Evolutionary conservation across 2,329 filamentous ascomycete species (phyloP).

Genomic region (Dactylellina haptotyla): DNA sequence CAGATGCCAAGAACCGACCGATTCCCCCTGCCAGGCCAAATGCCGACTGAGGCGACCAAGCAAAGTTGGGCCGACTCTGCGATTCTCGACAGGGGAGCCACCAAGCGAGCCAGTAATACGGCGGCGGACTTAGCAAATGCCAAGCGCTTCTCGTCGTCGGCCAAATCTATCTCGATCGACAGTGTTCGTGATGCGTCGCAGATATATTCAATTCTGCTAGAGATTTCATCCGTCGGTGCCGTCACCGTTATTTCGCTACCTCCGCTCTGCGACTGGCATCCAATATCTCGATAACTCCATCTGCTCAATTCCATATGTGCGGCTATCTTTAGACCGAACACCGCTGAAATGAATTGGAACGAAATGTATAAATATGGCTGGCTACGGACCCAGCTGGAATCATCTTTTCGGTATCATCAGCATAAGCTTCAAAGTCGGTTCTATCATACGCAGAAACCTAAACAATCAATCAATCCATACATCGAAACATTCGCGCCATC

Average conservation of each 20-base stretch:
- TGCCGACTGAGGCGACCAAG: background rate
- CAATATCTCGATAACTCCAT: too few relatives aligned
- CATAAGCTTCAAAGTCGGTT: background rate
- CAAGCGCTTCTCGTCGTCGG: constrained; percentile 24
- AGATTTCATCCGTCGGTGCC: background rate
- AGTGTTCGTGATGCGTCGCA: background rate
- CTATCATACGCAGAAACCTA: too few relatives aligned
- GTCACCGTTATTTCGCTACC: background rate
- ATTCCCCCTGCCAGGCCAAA: too few relatives aligned
- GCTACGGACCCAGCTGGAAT: background rate
- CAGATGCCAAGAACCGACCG: too few relatives aligned
- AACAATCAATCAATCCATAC: background rate
- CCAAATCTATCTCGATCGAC: too few relatives aligned
- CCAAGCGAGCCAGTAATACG: constrained; percentile 31
- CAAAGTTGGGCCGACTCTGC: constrained; percentile 29
- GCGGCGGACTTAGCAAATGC: constrained; percentile 33
- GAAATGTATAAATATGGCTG: background rate
- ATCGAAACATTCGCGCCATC: background rate
- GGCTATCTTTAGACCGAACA: too few relatives aligned
- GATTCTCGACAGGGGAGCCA: background rate
- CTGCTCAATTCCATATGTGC: too few relatives aligned
- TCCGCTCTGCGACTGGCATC: background rate
- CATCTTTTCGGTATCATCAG: too few relatives aligned
- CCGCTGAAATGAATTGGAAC: background rate
- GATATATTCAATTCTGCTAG: background rate